phyloP scores from a whole-genome alignment of 257 asterid genomes.

The Solanum peruvianum region DNA sequence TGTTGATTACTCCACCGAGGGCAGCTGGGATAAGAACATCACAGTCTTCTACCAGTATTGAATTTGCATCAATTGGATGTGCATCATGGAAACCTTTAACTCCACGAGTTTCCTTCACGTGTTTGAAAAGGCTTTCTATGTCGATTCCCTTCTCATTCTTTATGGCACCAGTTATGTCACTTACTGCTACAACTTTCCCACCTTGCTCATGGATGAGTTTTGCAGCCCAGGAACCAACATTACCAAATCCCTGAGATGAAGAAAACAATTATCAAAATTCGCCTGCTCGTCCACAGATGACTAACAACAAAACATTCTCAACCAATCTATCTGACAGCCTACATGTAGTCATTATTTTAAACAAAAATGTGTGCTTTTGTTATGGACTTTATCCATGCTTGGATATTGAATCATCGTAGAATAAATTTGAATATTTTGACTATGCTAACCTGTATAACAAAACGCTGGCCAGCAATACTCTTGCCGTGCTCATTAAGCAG shows the following conservation, averaged over 20 bases:
- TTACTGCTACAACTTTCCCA: conserved; percentile 46
- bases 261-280: not conserved
- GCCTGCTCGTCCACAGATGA: not conserved
- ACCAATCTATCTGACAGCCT: not conserved
- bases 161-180: conserved; percentile 55
- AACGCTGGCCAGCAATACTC: conserved; percentile 38
- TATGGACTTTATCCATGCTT: not conserved
- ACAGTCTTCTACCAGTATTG: conserved; percentile 59
- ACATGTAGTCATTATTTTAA: not conserved
- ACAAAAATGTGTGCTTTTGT: not conserved
- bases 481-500: conserved; percentile 48
- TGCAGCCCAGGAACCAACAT: conserved; percentile 71
- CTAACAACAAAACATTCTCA: not conserved
- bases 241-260: conserved; percentile 43
- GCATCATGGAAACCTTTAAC: conserved; percentile 67
- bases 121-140: conserved; percentile 40
- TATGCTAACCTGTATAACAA: conserved; percentile 37
- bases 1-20: conserved; percentile 84
- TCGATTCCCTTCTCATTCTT: conserved; percentile 53
- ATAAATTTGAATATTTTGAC: not conserved
- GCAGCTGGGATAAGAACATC: conserved; percentile 92
- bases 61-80: conserved; percentile 34
- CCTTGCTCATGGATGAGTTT: conserved; percentile 41
- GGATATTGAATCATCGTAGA: not conserved
- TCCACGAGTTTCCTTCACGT: conserved; percentile 41